These are phyloP conservation scores for Populus pruinosa DNA, from an alignment of 345 rosid genomes.

Conservation along the genomic window DNA sequence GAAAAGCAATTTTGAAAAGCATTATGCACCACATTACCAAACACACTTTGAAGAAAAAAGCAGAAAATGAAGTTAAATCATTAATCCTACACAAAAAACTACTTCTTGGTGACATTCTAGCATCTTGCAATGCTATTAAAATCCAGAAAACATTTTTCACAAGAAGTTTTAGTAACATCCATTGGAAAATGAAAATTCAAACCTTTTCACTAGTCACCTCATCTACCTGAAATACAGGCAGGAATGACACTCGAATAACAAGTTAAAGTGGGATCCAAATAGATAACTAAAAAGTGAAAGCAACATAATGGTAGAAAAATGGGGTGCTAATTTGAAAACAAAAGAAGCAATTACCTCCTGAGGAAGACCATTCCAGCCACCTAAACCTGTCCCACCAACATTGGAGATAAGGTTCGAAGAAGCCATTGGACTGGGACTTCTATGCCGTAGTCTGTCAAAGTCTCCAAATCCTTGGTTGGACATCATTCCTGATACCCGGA, in stretches of 20 bases:
- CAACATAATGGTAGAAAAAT: neutral
- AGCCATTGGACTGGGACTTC: constrained; percentile 98
- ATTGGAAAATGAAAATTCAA: constrained; percentile 8
- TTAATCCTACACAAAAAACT: neutral
- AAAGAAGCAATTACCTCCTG: constrained; percentile 54
- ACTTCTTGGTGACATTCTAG: neutral
- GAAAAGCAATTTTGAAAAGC: too few species aligned
- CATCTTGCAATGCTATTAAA: neutral
- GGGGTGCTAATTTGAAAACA: neutral
- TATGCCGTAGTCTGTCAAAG: constrained; percentile 75
- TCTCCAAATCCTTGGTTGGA: constrained; percentile 87
- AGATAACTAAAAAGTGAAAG: neutral
- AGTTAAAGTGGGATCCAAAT: neutral
- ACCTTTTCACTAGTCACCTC: constrained; percentile 1
- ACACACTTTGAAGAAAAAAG: too few species aligned
- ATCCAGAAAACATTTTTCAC: neutral
- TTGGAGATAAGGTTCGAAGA: constrained; percentile 79
- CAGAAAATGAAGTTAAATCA: neutral
- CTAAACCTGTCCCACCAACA: constrained; percentile 59
- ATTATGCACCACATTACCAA: too few species aligned
- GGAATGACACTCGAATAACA: neutral
- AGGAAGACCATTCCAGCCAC: constrained; percentile 79
- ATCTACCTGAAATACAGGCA: constrained; percentile 3
- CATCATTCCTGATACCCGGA: constrained; percentile 73
- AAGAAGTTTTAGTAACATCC: neutral